phyloP scores from a whole-genome alignment of 495 filamentous ascomycete genomes.

The Trichoderma parareesei region DNA sequence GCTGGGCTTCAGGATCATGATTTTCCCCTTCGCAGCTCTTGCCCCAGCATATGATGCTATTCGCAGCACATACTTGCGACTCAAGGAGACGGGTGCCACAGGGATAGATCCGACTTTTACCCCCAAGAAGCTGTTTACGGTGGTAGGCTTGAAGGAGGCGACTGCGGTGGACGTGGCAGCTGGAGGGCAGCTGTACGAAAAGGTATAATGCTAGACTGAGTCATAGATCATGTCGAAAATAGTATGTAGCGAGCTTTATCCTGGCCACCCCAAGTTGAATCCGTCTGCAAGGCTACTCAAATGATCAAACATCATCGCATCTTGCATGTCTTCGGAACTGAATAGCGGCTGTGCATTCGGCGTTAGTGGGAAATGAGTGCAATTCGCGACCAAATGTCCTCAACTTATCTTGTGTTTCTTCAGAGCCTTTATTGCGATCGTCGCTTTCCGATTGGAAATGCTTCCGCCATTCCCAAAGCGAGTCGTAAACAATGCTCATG shows the following conservation, averaged over 20 bases:
- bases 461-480: conserved; percentile 7
- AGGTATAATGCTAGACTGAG: neutral
- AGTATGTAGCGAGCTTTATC: neutral
- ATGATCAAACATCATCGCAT: conserved; percentile 8
- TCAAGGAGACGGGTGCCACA: conserved; percentile 37
- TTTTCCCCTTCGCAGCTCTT: conserved; percentile 44
- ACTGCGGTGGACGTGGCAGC: conserved; percentile 17
- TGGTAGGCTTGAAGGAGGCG: conserved; percentile 17
- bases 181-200: conserved; percentile 10
- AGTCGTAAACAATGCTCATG: conserved; percentile 5
- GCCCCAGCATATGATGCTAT: conserved; percentile 43
- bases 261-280: conserved; percentile 3
- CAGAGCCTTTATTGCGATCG: neutral
- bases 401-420: conserved; percentile 3
- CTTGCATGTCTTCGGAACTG: conserved; percentile 2
- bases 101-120: conserved; percentile 32
- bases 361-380: neutral
- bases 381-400: neutral
- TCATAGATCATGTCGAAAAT: neutral
- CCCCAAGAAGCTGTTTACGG: conserved; percentile 17
- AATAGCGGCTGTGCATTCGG: neutral
- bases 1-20: conserved; percentile 54
- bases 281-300: neutral
- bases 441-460: neutral
- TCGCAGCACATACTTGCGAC: conserved; percentile 25